Conservation (phyloP, 2,329 filamentous ascomycete species). For the Colletotrichum scovillei region DNA sequence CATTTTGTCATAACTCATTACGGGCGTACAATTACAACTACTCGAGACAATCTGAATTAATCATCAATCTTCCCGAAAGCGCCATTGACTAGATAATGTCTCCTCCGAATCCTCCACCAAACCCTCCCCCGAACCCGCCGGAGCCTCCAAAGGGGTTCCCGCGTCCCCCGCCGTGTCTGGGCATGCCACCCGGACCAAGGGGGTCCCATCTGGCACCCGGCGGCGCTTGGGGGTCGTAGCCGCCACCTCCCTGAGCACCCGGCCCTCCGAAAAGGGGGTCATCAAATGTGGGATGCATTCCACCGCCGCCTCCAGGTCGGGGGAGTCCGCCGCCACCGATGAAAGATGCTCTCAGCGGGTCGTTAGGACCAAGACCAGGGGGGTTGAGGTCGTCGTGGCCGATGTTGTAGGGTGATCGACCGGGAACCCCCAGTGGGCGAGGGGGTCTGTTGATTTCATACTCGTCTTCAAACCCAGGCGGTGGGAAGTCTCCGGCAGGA, state of each 20-base stretch:
- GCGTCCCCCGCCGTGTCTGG: conserved; percentile 53
- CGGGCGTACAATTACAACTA: conserved; percentile 20
- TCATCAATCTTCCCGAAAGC: background rate
- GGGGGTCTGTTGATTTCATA: conserved; percentile 81
- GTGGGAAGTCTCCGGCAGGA: conserved; percentile 80
- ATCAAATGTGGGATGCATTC: conserved; percentile 97
- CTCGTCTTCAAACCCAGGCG: conserved; percentile 94
- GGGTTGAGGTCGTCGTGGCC: conserved; percentile 92
- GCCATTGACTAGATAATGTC: conserved; percentile 32
- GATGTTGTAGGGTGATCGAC: conserved; percentile 73
- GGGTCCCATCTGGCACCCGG: conserved; percentile 95
- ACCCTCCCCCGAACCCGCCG: conserved; percentile 47
- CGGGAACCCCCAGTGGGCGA: conserved; percentile 54
- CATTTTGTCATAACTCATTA: conserved; percentile 27
- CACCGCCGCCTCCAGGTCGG: conserved; percentile 72
- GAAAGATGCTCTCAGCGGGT: conserved; percentile 79
- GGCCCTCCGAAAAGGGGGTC: conserved; percentile 83
- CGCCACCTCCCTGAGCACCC: conserved; percentile 54
- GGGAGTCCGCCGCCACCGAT: conserved; percentile 70
- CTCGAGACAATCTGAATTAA: background rate
- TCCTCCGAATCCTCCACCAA: conserved; percentile 48
- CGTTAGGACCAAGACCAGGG: conserved; percentile 84
- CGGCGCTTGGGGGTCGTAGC: conserved; percentile 79
- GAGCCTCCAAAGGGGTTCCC: conserved; percentile 52
- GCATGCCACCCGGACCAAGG: conserved; percentile 74